Percentiles rank a stretch among this genome's conserved stretches.
Conservation (phyloP, 164 flowering plant species). For the Platanus orientalis region DNA sequence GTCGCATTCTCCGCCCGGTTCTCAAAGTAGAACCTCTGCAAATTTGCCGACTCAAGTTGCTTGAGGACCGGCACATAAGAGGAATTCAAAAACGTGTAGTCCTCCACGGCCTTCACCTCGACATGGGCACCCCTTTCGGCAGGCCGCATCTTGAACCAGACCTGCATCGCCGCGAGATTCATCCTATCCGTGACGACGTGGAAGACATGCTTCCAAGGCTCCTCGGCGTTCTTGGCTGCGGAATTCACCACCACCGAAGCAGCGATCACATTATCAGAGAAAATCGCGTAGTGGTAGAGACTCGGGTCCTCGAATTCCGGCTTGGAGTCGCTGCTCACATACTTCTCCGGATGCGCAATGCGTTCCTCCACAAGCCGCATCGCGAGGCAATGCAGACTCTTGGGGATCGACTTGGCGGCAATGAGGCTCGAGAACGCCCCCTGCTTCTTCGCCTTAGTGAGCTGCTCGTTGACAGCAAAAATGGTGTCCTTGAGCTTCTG, state of each 20-base stretch:
- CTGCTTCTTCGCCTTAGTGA: slow-evolving; percentile 27
- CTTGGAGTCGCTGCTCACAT: slow-evolving; percentile 6
- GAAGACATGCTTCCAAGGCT: slow-evolving; percentile 28
- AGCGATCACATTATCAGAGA: slow-evolving; percentile 27
- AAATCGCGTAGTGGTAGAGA: slow-evolving; percentile 26
- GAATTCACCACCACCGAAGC: slow-evolving; percentile 33
- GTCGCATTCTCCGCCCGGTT: slow-evolving; percentile 31
- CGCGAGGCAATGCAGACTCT: slow-evolving; percentile 27
- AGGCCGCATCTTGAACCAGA: slow-evolving; percentile 22
- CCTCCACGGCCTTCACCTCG: slow-evolving; percentile 30
- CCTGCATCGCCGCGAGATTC: slow-evolving; percentile 31
- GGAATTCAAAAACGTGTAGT: slow-evolving; percentile 27
- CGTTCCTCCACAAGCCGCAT: slow-evolving; percentile 29
- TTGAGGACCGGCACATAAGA: slow-evolving; percentile 26
- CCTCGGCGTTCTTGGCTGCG: slow-evolving; percentile 24
- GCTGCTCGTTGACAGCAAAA: slow-evolving; percentile 25
- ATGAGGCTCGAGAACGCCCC: slow-evolving; percentile 30
- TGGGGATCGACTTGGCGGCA: slow-evolving; percentile 31
- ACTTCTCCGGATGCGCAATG: slow-evolving; percentile 24
- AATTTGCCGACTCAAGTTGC: slow-evolving; percentile 28
- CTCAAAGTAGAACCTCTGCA: slow-evolving; percentile 29
- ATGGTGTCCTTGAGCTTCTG: slow-evolving; percentile 32
- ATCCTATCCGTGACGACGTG: slow-evolving; percentile 31
- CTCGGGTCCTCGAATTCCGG: slow-evolving; percentile 24
- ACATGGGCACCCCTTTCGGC: slow-evolving; percentile 23